Base-by-base conservation (phyloP, 176 grass and related monocot species). In the Aechmea fasciata region DNA sequence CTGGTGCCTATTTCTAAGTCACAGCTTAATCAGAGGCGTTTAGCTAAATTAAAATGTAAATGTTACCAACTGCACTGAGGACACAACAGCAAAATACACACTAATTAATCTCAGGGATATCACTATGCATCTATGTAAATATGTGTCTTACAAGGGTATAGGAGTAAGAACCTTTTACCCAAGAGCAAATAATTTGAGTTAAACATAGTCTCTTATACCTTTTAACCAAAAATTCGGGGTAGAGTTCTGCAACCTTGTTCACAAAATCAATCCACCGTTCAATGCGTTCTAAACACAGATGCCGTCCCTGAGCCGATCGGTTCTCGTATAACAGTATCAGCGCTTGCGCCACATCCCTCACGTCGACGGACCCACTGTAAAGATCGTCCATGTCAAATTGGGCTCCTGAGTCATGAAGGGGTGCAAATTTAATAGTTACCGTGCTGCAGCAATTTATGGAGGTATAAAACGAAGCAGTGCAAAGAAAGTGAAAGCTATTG, bases 241-340 rank as follows among this genome's bases (percentile, higher is more conserved):
- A 82, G 55, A 84, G 74, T 28, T 82, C 81, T 12, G 81, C 73
- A 64, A 91, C 51, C 10, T 59, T 70, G 70, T 28, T n/a, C 6
- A 66, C 2, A 54, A 87, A 80, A 49, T 84, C 81, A 9, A 64
- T 47, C 48, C 69, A 54, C 4, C 70, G 67, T 13, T 13, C 51
- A 8, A 76, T 10, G 1, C 71, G 79, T 62, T 82, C 75, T 11
- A 73, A 0, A 70, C 88, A 91, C 9, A 86, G 67, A 80, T 91
- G 83, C 25, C 78, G 84, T 3, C 88, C 84, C n/a, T 77, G 64
- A 9, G 78, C 73, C 4, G 55, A 63, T 6, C 57, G 13, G 25
- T 79, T 79, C 84, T 77, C 81, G 18, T 77, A 84, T 8, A 91
- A 28, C 51, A 67, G 50, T 14, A 91, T 17, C 50, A 84, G 75